These are phyloP conservation scores for Xylariaceae sp. DNA, from an alignment of 2,329 filamentous ascomycete species.

Conservation along the genomic window DNA sequence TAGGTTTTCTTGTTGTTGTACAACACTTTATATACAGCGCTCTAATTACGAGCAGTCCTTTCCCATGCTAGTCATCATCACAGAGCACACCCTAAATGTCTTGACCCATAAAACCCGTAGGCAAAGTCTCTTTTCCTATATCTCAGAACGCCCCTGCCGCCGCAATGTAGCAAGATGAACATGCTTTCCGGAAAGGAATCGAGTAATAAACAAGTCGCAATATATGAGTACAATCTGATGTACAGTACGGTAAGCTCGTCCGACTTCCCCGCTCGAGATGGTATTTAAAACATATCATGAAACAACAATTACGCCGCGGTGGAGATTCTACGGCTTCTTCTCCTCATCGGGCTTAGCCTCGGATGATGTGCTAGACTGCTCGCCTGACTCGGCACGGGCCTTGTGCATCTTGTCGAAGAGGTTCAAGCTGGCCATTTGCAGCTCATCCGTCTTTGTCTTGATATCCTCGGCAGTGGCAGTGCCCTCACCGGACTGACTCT, in stretches of 20 bases:
- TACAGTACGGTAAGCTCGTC: slow-evolving; percentile 49
- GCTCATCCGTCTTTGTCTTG: slow-evolving; percentile 98
- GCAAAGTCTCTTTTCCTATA: slow-evolving; percentile 40
- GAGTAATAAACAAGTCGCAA: slow-evolving; percentile 42
- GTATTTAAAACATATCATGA: slow-evolving; percentile 32
- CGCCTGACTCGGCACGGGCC: slow-evolving; percentile 74
- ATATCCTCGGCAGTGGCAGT: slow-evolving; percentile 86
- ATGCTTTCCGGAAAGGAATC: slow-evolving; percentile 34
- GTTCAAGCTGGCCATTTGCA: slow-evolving; percentile 93
- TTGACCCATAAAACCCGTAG: slow-evolving; percentile 37
- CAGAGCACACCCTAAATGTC: slow-evolving; percentile 44
- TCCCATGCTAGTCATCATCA: slow-evolving; percentile 53
- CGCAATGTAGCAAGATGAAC: slow-evolving; percentile 47
- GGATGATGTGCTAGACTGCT: slow-evolving; percentile 53
- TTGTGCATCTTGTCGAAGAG: slow-evolving; percentile 99
- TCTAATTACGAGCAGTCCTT: slow-evolving; percentile 47
- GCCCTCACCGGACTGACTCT: slow-evolving; percentile 93
- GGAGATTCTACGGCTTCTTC: slow-evolving; percentile 68
- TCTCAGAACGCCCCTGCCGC: slow-evolving; percentile 46
- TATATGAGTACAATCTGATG: slow-evolving; percentile 60
- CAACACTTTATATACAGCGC: slow-evolving; percentile 51
- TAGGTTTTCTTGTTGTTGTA: slow-evolving; percentile 52
- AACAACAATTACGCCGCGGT: slow-evolving; percentile 14
- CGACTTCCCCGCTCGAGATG: slow-evolving; percentile 44
- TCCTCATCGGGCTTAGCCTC: slow-evolving; percentile 62